Base-by-base conservation (phyloP, 1,139 yeast genomes). In the Tardiomyces depauwii region DNA sequence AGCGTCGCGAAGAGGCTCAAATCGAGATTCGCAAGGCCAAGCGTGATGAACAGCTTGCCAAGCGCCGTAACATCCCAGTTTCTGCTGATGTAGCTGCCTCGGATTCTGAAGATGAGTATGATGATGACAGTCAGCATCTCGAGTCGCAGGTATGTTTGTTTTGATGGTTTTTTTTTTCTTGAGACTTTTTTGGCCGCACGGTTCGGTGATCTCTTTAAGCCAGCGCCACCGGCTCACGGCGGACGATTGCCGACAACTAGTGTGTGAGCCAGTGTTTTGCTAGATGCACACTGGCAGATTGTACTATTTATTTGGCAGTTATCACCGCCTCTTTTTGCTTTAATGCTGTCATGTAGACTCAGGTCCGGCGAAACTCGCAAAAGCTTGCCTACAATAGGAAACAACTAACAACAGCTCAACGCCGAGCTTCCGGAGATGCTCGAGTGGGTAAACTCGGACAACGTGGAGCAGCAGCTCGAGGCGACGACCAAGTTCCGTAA, bases 1-100 rank as follows among this genome's bases (percentile, higher is more conserved):
- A 97, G 67, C 83, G 98, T 66, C 83, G 98, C 66, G 98, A 91
- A 66, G 94, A 86, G 52, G 96, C 91, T 61, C 97, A 89, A 68
- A 94, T 93, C 53, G 98, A 89, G 65, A 76, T 91, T 62, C 78
- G 98, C 70, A 93, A 91, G 71, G 95, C 91, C 55, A 89, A 89
- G 68, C 79, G 98, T 63, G 98, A 91, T 63, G 98, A 91, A 64
- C 86, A 85, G 50, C 74, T 91, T 57, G 81, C 95, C 42, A 91
- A 93, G 70, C 82, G 97, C 71, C 81, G 98, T 70, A 87, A 85
- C 65, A 78, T 80, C 59, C 70, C 66, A 44, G 67, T 66, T 47
- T 63, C 67, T 42, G 53, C 61, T 40, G 73, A 51, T 64, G 71
- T 46, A 73, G 73, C 58, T 71, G 71, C 45, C 19, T 44, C 42